phyloP scores from a whole-genome alignment of 2,329 filamentous ascomycete genomes.

The Akanthomyces lecanii region DNA sequence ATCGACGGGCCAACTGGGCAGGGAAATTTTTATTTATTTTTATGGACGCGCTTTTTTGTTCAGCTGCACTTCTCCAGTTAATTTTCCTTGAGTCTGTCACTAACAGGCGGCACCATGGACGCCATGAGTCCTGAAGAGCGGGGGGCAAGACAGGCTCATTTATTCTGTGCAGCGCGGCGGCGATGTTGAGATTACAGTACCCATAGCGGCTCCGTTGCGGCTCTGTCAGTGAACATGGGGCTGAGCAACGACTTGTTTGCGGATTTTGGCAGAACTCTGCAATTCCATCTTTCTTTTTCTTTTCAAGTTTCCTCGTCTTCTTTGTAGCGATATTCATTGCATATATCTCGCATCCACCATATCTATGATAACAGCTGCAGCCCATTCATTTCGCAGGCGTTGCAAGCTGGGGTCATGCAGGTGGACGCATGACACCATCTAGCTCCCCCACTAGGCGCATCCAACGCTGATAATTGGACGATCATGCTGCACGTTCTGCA shows the following conservation, averaged over 20 bases:
- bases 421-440: constrained; percentile 16
- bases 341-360: background rate
- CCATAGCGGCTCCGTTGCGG: constrained; percentile 14
- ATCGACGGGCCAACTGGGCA: constrained; percentile 2
- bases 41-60: background rate
- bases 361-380: constrained; percentile 7
- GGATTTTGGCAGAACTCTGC: background rate
- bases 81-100: background rate
- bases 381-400: constrained; percentile 6
- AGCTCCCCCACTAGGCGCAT: constrained; percentile 3
- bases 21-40: background rate
- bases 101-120: background rate
- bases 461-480: constrained; percentile 12
- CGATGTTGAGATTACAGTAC: constrained; percentile 14
- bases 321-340: background rate
- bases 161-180: background rate
- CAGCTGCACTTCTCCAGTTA: background rate
- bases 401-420: constrained; percentile 8
- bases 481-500: constrained; percentile 6
- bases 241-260: background rate
- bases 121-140: background rate
- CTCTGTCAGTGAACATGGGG: background rate
- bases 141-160: constrained; percentile 13
- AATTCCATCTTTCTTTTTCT: background rate
- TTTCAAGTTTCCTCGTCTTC: background rate